Percentiles rank a stretch among this genome's conserved stretches.
Evolutionary conservation across 2,329 filamentous ascomycete species (phyloP).

Genomic region (Elsinoe arachidis): DNA sequence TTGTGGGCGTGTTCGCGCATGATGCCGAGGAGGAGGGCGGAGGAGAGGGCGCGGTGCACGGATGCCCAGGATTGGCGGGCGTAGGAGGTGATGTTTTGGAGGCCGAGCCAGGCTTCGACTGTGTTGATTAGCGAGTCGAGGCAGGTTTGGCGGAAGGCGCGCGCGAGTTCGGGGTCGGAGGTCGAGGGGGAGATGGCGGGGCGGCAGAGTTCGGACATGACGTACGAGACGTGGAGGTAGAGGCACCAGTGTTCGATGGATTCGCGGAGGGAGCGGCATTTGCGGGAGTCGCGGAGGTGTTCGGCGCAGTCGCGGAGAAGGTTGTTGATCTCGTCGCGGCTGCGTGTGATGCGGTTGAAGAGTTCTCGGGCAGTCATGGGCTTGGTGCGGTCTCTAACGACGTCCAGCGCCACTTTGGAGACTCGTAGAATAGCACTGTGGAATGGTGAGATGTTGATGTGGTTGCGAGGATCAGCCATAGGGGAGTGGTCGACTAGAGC

Average conservation of each 20-base stretch:
- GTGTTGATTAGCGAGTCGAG: conserved; percentile 46
- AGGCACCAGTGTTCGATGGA: conserved; percentile 53
- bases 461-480: conserved; percentile 28
- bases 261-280: conserved; percentile 41
- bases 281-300: conserved; percentile 46
- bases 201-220: conserved; percentile 53
- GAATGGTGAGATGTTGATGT: conserved; percentile 43
- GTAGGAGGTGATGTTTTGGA: conserved; percentile 43
- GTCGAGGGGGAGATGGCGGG: conserved; percentile 49
- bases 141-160: conserved; percentile 45
- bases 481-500: conserved; percentile 46
- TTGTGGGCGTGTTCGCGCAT: conserved; percentile 37
- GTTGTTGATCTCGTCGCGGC: conserved; percentile 48
- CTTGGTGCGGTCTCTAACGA: conserved; percentile 50
- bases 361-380: conserved; percentile 47
- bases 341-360: conserved; percentile 44
- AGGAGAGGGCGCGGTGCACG: conserved; percentile 37
- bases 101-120: conserved; percentile 53
- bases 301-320: conserved; percentile 52
- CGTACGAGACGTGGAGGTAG: conserved; percentile 54
- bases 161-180: conserved; percentile 32
- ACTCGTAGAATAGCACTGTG: conserved; percentile 50
- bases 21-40: conserved; percentile 36
- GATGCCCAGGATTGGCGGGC: conserved; percentile 37
- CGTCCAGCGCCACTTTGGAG: conserved; percentile 51